Percentiles rank a stretch among this genome's conserved stretches.
These are phyloP conservation scores for Penicillium janthinellum DNA, from an alignment of 2,329 filamentous ascomycete genomes.

Conservation along the genomic window DNA sequence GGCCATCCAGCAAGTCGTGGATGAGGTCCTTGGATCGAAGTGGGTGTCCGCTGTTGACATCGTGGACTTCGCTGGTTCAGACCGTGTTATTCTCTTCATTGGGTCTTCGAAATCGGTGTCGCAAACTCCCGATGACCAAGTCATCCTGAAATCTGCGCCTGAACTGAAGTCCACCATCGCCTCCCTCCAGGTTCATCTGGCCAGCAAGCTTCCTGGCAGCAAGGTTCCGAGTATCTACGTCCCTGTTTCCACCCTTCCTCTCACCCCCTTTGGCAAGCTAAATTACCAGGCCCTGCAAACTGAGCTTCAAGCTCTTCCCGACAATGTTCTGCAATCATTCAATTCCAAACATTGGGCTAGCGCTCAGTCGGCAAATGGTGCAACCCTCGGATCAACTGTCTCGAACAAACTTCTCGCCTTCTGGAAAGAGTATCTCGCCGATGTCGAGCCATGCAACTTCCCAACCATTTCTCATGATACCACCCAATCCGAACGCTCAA, in stretches of 20 bases:
- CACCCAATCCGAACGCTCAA: slow-evolving; percentile 8
- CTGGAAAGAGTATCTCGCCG: slow-evolving; percentile 50
- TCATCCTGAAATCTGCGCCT: slow-evolving; percentile 18
- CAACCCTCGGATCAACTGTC: slow-evolving; percentile 12
- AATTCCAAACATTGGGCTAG: slow-evolving; percentile 24
- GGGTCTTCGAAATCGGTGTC: slow-evolving; percentile 6
- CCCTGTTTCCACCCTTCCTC: slow-evolving; percentile 35
- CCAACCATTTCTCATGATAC: slow-evolving; percentile 32
- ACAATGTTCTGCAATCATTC: slow-evolving; percentile 15
- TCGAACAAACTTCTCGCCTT: slow-evolving; percentile 41
- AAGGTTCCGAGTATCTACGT: slow-evolving; percentile 42
- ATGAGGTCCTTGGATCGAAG: slow-evolving; percentile 17
- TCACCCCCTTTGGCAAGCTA: slow-evolving; percentile 37
- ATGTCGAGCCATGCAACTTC: slow-evolving; percentile 51
- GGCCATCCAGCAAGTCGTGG: slow-evolving; percentile 19
- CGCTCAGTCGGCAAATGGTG: slow-evolving; percentile 14
- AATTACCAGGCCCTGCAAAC: slow-evolving; percentile 28
- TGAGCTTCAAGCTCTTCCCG: slow-evolving; percentile 17
- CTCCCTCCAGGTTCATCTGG: slow-evolving; percentile 26
- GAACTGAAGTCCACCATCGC: slow-evolving; percentile 17
- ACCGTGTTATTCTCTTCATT: slow-evolving; percentile 27
- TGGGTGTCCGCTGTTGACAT: slow-evolving; percentile 22
- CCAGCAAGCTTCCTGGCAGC: slow-evolving; percentile 30
- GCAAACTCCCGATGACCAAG: not conserved
- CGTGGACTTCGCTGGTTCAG: slow-evolving; percentile 7